Percentiles rank a stretch among this genome's conserved stretches.
Conservation (phyloP, 805 yeast species). For the Schwanniomyces yamadae region DNA sequence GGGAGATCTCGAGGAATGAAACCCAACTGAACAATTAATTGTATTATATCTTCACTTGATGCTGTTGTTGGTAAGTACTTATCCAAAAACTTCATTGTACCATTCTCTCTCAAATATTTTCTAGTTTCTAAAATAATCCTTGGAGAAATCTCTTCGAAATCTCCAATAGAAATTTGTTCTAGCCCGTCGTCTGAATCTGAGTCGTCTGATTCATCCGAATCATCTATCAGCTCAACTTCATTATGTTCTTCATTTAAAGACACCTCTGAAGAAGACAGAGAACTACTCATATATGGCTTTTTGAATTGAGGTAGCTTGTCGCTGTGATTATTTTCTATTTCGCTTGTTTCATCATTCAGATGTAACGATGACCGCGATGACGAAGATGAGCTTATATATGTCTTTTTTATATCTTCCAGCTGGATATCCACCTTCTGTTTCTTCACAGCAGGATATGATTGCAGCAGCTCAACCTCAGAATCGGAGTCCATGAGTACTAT, state of each 20-base stretch:
- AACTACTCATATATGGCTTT: slow-evolving; percentile 5
- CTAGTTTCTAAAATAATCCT: slow-evolving; percentile 25
- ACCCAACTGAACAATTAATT: slow-evolving; percentile 63
- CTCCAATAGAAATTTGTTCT: slow-evolving; percentile 10
- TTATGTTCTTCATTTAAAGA: background rate
- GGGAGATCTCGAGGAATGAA: slow-evolving; percentile 40
- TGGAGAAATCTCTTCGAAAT: slow-evolving; percentile 8
- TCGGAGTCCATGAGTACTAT: slow-evolving; percentile 28
- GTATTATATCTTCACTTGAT: slow-evolving; percentile 54
- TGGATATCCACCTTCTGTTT: too few species aligned
- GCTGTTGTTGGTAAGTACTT: slow-evolving; percentile 62
- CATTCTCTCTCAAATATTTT: slow-evolving; percentile 55
- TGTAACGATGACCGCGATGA: background rate
- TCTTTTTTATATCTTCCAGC: background rate
- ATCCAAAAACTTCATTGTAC: slow-evolving; percentile 59
- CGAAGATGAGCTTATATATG: background rate
- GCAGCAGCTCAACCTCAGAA: slow-evolving; percentile 5
- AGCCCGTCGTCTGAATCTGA: slow-evolving; percentile 6
- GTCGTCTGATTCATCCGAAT: slow-evolving; percentile 5
- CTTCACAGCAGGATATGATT: slow-evolving; percentile 6
- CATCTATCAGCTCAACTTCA: slow-evolving; percentile 1
- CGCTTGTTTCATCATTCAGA: background rate
- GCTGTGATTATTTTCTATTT: too few species aligned
- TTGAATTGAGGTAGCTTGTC: background rate
- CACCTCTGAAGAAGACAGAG: background rate